Base-by-base conservation (phyloP, 345 rosid species). In the Corchorus capsularis region DNA sequence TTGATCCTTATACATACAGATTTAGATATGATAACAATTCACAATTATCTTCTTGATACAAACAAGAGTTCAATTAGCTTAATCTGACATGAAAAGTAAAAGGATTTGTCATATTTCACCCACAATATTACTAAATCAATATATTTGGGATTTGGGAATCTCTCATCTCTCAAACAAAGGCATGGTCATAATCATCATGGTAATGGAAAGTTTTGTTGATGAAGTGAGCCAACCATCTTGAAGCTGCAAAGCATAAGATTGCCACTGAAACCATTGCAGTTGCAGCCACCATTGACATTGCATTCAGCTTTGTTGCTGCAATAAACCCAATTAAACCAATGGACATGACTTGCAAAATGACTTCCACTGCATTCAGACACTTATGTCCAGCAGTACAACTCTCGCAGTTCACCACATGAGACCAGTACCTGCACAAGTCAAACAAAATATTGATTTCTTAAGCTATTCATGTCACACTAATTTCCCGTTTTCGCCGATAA, bases 171-270 rank as follows among this genome's bases (percentile, higher is more conserved):
- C 79, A 89, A 59, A 77, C 84, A 77, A 92, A 79, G 66, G 94
- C 93, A 79, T 94, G 97, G 72, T 86, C 81, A 63, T 94, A 91
- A 83, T 86, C 97, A 83, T 86, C 97, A 74, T 92, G 97, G 82
- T 73, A 88, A 77, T 76, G 97, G 74, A 94, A 94, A 14, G 50
- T 89, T 69, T 87, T 89, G 93, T 85, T 77, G 69, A 92, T 83
- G 86, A 92, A 91, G 53, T 89, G 89, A 76, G 90, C 84, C 85
- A 92, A 74, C 92, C 90, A 89, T 86, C 81, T 89, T 8, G 98
- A 92, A 59, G 90, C 91, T 39, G 86, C 92, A 74, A 92, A 89
- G 80, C 91, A 87, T 55, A 81, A 27, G 32, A 91, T 79, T 0
- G 96, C 92, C 27, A 82, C 75, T 2, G 78, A 79, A 8, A 88